Evolutionary conservation across 1,284 basidiomycete genomes (phyloP).

Genomic region (Entoloma clypeatum): DNA sequence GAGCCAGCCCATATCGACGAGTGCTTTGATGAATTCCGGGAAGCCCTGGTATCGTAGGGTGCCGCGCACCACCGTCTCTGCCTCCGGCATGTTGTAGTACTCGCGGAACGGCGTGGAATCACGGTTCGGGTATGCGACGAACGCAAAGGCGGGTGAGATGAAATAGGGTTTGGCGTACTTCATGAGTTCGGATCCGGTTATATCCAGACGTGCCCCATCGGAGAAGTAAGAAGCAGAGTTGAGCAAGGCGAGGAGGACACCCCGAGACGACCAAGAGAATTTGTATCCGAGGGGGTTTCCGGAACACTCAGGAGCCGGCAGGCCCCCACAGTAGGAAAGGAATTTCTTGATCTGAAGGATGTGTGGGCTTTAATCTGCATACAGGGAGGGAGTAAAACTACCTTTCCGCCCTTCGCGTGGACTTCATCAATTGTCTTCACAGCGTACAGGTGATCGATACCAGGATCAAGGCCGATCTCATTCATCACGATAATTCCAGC

Average conservation of each 20-base stretch:
- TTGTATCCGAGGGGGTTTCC: slow-evolving; percentile 99
- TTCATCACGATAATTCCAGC: slow-evolving; percentile 97
- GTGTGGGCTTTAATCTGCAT: background rate
- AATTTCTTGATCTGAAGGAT: slow-evolving; percentile 79
- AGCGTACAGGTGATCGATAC: slow-evolving; percentile 94
- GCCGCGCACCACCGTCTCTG: slow-evolving; percentile 88
- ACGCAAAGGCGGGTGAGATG: slow-evolving; percentile 93
- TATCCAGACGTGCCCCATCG: slow-evolving; percentile 59
- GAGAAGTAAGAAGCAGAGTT: slow-evolving; percentile 87
- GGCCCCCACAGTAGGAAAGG: slow-evolving; percentile 95
- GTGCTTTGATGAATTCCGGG: slow-evolving; percentile 92
- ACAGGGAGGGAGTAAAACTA: slow-evolving; percentile 25
- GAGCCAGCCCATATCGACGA: slow-evolving; percentile 89
- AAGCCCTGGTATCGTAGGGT: slow-evolving; percentile 97
- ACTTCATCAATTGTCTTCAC: slow-evolving; percentile 96
- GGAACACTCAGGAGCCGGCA: slow-evolving; percentile 87
- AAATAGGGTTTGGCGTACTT: slow-evolving; percentile 87
- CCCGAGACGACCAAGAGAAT: slow-evolving; percentile 98
- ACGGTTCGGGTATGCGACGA: slow-evolving; percentile 97
- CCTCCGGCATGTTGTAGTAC: slow-evolving; percentile 91
- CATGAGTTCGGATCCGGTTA: slow-evolving; percentile 81
- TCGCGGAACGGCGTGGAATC: slow-evolving; percentile 88
- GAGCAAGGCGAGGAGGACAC: slow-evolving; percentile 91
- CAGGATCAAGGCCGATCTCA: slow-evolving; percentile 96
- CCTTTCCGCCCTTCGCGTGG: slow-evolving; percentile 92